Base-by-base conservation (phyloP, 371 early-diverging fungal species). In the Syncephalastrum sp. region DNA sequence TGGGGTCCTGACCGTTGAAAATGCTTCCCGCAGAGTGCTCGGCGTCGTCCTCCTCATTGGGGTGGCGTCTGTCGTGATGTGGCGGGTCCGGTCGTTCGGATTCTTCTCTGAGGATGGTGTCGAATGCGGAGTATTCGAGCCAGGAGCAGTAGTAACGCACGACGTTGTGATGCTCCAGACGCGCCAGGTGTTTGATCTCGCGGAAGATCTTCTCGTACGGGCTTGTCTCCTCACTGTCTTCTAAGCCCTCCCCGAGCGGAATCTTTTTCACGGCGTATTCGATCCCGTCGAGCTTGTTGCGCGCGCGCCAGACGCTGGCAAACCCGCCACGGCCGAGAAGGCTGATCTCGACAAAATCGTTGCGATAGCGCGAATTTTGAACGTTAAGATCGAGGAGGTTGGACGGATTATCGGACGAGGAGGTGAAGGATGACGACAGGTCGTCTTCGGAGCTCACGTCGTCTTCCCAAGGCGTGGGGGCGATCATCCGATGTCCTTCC, bases 141-240 rank as follows among this genome's bases (percentile, higher is more conserved):
- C 98, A 97, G 25, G 93, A 91, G n/a, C 88, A 81, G 64, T 91
- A 93, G 69, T 97, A 97, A 7, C 98, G 79, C 38, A 96, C 90
- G 27, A 97, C 92, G 60, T 96, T 95, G 24, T 81, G 84, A 70
- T 97, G 97, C 57, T 91, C 83, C 42, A 97, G 68, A 14, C 90
- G 75, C 4, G 98, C 94, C 48, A 94, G 81, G 38, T 88, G 85
- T 64, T 93, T 96, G 53, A 94, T 94, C 69, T 97, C 98, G 6
- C 96, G 80, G 58, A 96, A 81, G 19, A 91, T 91, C 75, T 91
- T 90, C 47, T 86, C 86, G 45, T 83, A 82, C 0, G 86, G 81
- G 25, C 69, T 67, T 27, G 76, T 75, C 13, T 75, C 71, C 5
- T 73, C 72, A 4, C 59, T 62, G 24, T 53, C 47, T 33, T 70